Base-by-base conservation (phyloP, 2,329 filamentous ascomycete species). In the Emergomyces pasteurianus region DNA sequence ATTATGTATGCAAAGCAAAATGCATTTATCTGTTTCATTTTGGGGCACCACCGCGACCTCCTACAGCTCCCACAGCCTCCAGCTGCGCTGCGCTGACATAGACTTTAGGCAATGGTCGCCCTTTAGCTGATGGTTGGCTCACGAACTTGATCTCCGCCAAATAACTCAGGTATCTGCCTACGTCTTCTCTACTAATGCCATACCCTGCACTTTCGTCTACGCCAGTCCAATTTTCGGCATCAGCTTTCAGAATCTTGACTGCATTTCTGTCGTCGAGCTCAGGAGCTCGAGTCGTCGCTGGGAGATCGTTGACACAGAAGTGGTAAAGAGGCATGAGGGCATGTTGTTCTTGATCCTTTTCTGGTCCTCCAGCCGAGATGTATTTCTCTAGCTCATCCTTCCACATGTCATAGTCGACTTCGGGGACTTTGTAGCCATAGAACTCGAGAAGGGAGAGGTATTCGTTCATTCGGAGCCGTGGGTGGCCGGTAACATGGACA, bases 401-500 rank as follows among this genome's bases (percentile, higher is more conserved):
- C 90, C 90, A 95, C 7, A 81, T 77, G 2, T 81, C 73, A 69
- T 94, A 95, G 42, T 81, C 76, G 2, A 88, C 80, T 63, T 86
- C 80, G 0, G 87, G 84, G 0, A 86, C 82, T 31, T 79, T 70
- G 74, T 90, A 95, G 31, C 90, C 90, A 70, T 89, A 95, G 23
- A 78, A 80, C 69, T 86, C 81, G 8, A 95, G 79, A 0, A 82
- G 79, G 23, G 81, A 81, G n/a, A 94, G 80, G 74, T 85, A 95
- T 70, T 90, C 81, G 74, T 87, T 90, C 79, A 92, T 86, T 2
- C 84, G 84, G 47, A 94, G 81, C 18, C 90, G 81, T 1, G 90
- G 90, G 72, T 92, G 89, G 2, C 83, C 83, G 1, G 90, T 95
- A 55, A 94, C 86, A 66, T 95, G 90, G 1, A 85, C 81, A 5